These are phyloP conservation scores for Saturnispora galanensis DNA, from an alignment of 805 yeast genomes.

Conservation along the genomic window DNA sequence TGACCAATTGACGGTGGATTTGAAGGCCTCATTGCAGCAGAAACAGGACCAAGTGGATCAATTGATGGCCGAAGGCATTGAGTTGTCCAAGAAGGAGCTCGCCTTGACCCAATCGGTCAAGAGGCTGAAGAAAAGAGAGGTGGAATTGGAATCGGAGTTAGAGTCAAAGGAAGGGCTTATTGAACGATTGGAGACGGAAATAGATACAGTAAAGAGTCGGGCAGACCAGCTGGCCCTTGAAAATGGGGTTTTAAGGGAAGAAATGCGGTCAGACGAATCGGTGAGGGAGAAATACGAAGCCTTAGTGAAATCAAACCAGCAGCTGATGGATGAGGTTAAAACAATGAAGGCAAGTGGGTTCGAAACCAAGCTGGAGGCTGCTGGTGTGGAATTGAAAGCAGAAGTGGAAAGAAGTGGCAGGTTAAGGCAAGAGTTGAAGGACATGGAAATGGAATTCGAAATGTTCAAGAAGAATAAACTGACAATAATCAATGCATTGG, in stretches of 20 bases:
- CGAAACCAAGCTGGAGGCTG: conserved; percentile 25
- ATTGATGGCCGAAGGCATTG: conserved; percentile 67
- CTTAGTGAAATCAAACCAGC: conserved; percentile 18
- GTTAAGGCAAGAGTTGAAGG: conserved; percentile 17
- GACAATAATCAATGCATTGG: conserved; percentile 19
- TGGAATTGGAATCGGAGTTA: conserved; percentile 27
- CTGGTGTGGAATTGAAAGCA: conserved; percentile 27
- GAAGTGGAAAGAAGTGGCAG: conserved; percentile 17
- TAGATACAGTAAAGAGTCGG: conserved; percentile 4
- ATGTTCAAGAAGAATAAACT: conserved; percentile 19
- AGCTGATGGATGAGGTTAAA: conserved; percentile 22
- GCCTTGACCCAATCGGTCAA: conserved; percentile 58
- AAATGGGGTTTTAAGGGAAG: conserved; percentile 17
- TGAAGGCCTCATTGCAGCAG: conserved; percentile 26
- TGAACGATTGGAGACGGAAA: conserved; percentile 14
- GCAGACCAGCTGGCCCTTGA: too few relatives aligned
- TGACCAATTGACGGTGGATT: not conserved
- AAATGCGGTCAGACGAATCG: conserved; percentile 22
- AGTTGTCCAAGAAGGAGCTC: conserved; percentile 60
- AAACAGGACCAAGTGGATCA: conserved; percentile 57
- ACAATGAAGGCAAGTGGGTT: conserved; percentile 27
- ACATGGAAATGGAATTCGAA: conserved; percentile 15
- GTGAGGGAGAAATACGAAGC: conserved; percentile 20
- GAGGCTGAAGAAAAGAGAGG: conserved; percentile 41
- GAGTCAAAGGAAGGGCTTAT: conserved; percentile 8